Evolutionary conservation across 495 filamentous ascomycete genomes (phyloP).

Genomic region (Daldinia vernicosa): DNA sequence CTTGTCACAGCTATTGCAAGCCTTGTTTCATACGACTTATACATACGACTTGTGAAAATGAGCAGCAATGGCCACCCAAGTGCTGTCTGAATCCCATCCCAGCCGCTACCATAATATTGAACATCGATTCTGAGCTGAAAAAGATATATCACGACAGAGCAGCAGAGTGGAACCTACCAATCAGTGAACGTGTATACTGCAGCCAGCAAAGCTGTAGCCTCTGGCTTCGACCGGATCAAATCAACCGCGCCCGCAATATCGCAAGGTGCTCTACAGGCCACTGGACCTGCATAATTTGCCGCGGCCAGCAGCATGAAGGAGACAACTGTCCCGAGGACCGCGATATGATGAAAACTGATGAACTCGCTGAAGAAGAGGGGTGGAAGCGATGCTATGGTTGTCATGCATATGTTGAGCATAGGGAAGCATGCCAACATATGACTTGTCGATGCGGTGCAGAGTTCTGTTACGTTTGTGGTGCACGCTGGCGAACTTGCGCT

Average conservation of each 20-base stretch:
- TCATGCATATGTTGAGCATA: slow-evolving; percentile 51
- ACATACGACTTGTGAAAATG: slow-evolving; percentile 46
- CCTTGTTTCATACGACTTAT: slow-evolving; percentile 55
- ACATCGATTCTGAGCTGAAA: slow-evolving; percentile 37
- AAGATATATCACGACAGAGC: slow-evolving; percentile 43
- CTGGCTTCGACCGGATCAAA: slow-evolving; percentile 44
- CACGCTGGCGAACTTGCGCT: slow-evolving; percentile 49
- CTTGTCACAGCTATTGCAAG: slow-evolving; percentile 54
- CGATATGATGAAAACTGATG: slow-evolving; percentile 44
- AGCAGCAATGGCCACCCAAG: slow-evolving; percentile 57
- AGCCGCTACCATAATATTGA: slow-evolving; percentile 40
- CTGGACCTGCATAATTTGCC: slow-evolving; percentile 50
- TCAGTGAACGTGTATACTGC: slow-evolving; percentile 53
- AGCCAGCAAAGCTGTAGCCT: slow-evolving; percentile 34
- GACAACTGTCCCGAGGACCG: slow-evolving; percentile 49
- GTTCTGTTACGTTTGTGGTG: slow-evolving; percentile 63
- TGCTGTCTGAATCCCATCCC: slow-evolving; percentile 56
- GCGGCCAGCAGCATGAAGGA: slow-evolving; percentile 41
- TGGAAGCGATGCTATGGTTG: slow-evolving; percentile 49
- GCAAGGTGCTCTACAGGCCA: slow-evolving; percentile 51
- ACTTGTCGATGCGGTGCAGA: slow-evolving; percentile 59
- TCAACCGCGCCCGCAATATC: slow-evolving; percentile 34
- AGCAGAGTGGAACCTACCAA: slow-evolving; percentile 50
- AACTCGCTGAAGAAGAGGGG: slow-evolving; percentile 53
- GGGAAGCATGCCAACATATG: slow-evolving; percentile 62